phyloP scores from a whole-genome alignment of 805 yeast genomes.

The Cyberlindnera xylosilytica region DNA sequence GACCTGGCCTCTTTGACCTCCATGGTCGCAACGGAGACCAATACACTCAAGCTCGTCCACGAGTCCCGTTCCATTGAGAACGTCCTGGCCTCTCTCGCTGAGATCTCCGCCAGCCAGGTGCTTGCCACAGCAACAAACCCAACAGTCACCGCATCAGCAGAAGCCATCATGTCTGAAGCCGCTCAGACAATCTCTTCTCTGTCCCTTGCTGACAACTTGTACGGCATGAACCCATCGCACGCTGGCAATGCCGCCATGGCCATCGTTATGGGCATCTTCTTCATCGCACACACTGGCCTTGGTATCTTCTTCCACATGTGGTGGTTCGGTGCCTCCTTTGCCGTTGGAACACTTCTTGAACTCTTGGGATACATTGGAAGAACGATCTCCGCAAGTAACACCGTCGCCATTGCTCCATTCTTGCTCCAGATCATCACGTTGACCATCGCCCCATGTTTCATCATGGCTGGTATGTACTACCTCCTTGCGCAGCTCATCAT shows the following conservation, averaged over 20 bases:
- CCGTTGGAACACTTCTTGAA: conserved; percentile 57
- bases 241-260: conserved; percentile 60
- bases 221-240: conserved; percentile 46
- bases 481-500: conserved; percentile 64
- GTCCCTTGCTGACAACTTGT: conserved; percentile 19
- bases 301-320: conserved; percentile 49
- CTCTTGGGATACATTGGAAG: conserved; percentile 68
- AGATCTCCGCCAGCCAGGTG: conserved; percentile 12
- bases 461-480: conserved; percentile 81
- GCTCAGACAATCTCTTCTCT: conserved; percentile 10
- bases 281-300: conserved; percentile 38
- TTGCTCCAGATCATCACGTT: conserved; percentile 64
- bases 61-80: conserved; percentile 15
- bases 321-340: conserved; percentile 64
- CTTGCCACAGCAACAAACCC: conserved; percentile 4
- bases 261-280: conserved; percentile 48
- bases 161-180: conserved; percentile 12
- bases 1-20: conserved; percentile 6
- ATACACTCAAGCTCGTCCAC: background rate
- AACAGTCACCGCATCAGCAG: conserved; percentile 14
- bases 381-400: conserved; percentile 39
- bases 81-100: conserved; percentile 15
- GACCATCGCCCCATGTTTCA: conserved; percentile 78
- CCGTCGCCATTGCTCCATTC: conserved; percentile 38
- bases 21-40: conserved; percentile 18